Percentiles rank a stretch among this genome's conserved stretches.
Evolutionary conservation across 192 early-diverging fungal species (phyloP).

Genomic region (Allomyces macrogynus): DNA sequence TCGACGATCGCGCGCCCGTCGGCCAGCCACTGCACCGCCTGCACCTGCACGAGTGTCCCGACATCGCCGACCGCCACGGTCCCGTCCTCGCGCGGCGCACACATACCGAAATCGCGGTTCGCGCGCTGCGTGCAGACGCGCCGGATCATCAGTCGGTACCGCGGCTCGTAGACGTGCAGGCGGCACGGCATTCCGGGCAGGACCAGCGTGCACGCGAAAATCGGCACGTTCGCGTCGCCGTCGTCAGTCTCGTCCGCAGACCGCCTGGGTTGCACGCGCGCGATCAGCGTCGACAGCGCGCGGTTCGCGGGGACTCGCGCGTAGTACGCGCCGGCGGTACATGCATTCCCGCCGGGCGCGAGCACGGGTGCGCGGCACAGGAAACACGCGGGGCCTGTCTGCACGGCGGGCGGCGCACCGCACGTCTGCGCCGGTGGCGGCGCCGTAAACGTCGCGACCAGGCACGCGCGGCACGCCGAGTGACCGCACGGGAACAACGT

Average conservation of each 20-base stretch:
- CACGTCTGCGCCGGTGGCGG: background rate
- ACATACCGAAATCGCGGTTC: conserved; percentile 30
- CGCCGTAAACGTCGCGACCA: conserved; percentile 32
- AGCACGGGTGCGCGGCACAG: background rate
- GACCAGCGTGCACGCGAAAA: conserved; percentile 33
- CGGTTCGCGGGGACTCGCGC: background rate
- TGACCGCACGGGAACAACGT: conserved; percentile 41
- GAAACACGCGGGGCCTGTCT: background rate
- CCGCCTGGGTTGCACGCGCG: background rate
- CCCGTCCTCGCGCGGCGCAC: conserved; percentile 9
- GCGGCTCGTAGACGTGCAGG: conserved; percentile 42
- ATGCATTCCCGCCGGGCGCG: background rate
- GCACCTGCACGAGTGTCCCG: conserved; percentile 26
- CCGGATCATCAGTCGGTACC: conserved; percentile 38
- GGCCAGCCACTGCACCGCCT: conserved; percentile 15
- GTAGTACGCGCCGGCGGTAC: background rate
- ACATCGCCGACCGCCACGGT: conserved; percentile 16
- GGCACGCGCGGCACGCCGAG: conserved; percentile 35
- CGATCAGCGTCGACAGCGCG: no score
- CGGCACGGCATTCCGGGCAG: conserved; percentile 39
- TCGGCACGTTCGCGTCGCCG: conserved; percentile 20
- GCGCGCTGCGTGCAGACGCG: conserved; percentile 17
- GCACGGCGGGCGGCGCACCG: no score
- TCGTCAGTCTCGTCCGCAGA: conserved; percentile 12
- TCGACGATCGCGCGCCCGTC: conserved; percentile 31